Conservation (phyloP, 2,329 filamentous ascomycete species). For the Botrytis medusae region DNA sequence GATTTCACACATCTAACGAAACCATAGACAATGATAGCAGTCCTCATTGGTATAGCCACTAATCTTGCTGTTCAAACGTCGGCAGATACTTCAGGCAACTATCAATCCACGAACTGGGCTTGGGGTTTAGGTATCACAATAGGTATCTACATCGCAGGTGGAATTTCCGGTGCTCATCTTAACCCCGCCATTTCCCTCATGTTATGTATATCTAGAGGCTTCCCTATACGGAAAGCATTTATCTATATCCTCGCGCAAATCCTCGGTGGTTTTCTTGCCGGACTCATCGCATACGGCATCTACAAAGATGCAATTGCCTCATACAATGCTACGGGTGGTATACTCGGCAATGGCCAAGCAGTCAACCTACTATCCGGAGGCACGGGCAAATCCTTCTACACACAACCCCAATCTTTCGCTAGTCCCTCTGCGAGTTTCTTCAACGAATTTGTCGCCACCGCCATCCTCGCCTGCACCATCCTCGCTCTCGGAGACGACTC, state of each 20-base stretch:
- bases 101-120: constrained; percentile 46
- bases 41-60: constrained; percentile 49
- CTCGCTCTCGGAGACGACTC: constrained; percentile 49
- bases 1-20: neutral
- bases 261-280: constrained; percentile 51
- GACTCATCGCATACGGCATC: constrained; percentile 46
- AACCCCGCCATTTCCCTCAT: constrained; percentile 47
- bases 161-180: constrained; percentile 48
- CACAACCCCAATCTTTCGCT: constrained; percentile 22
- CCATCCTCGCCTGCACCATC: constrained; percentile 44
- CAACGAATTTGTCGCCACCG: constrained; percentile 48
- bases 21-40: constrained; percentile 24
- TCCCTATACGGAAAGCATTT: constrained; percentile 51
- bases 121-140: constrained; percentile 58
- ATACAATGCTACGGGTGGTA: constrained; percentile 15
- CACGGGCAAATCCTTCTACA: constrained; percentile 16
- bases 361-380: constrained; percentile 6
- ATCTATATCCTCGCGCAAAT: constrained; percentile 54
- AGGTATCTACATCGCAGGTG: constrained; percentile 49
- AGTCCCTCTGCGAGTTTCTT: constrained; percentile 45
- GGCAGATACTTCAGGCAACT: constrained; percentile 41
- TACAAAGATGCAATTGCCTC: constrained; percentile 24
- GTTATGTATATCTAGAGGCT: constrained; percentile 51
- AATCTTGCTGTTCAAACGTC: constrained; percentile 45
- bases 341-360: neutral